Base-by-base conservation (phyloP, 768 basidiomycete genomes). In the Grammothele lineata region DNA sequence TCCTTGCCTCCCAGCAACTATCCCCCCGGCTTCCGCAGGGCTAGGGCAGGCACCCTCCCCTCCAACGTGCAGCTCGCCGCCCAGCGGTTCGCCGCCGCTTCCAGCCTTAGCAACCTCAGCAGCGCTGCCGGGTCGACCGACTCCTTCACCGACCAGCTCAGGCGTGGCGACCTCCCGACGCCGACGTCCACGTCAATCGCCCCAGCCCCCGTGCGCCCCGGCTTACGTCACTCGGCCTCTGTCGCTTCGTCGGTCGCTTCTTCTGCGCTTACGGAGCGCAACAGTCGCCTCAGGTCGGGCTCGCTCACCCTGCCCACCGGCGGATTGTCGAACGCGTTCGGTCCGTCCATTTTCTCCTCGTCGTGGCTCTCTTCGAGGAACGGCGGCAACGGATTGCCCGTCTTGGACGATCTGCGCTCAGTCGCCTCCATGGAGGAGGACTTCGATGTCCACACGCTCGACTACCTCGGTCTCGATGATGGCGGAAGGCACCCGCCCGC, bases 1-100 rank as follows among this genome's bases (percentile, higher is more conserved):
- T 64, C 73, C 50, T 60, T 84, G 62, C 80, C 87, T 58, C 75
- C 84, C 54, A 81, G 83, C 64, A 87, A 81, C 70, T 88, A 81
- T 65, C 87, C 89, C 51, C 75, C 87, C 45, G 88, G 90, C 51
- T 95, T 92, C 66, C 82, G 91, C 71, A 83, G 93, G 75, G 91
- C 92, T 62, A 84, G 93, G 83, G 95, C 94, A 57, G 95, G 93
- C 48, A 97, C 94, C 75, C 80, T 97, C 62, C 94, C 94, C 70
- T 95, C 93, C 57, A 94, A 94, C 65, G 85, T 95, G 43, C 85
- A 87, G 62, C 83, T 92, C 57, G 87, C 86, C 48, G 84, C 90
- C 43, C 87, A 90, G 66, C 80, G 84, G 48, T 91, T 81, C 67
- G 84, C 83, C 23, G 82, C 84, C 25, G 75, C 83, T 48, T 77